Base-by-base conservation (phyloP, 1,284 basidiomycete species). In the Sporisorium sorghi region DNA sequence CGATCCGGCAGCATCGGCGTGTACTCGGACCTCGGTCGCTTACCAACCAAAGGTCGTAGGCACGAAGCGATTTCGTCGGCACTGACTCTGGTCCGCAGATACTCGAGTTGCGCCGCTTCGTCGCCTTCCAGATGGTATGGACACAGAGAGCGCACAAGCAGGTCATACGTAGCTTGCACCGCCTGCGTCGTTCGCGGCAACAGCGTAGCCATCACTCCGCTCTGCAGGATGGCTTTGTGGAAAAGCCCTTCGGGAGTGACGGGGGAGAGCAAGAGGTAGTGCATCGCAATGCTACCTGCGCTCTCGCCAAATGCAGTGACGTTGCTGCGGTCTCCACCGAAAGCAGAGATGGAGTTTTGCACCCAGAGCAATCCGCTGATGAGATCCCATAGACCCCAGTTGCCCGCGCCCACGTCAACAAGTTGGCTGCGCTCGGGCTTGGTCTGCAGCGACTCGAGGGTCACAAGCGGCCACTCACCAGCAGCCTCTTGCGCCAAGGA, bases 381-480 rank as follows among this genome's bases (percentile, higher is more conserved):
- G 73, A 91, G 89, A 81, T 91, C 90, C 33, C 85, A 84, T 74
- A 91, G 88, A 0, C 90, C 90, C 10, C 86, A 88, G 71, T 91
- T 90, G 57, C 75, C 76, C 1, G 72, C 68, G 8, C 54, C 67
- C 15, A 57, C 55, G 2, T 35, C 24, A 26, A 15, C 32, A 10
- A n/a, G 15, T 9, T 35, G 24, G 32, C 12, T 19, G 10, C 19
- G 24, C 12, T 3, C 21, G 10, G 70, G 70, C 51, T 52, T 55
- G 7, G 26, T 33, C 8, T n/a, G 49, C 28, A 74, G 43, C 4
- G 66, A 57, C 4, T 44, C 54, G 9, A 58, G 50, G 21, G 52
- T 44, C 7, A 66, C n/a, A 5, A 75, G 30, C 19, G 73, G 73
- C 63, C 68, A 66, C 6, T 71, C 55, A 1, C 68, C 73, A 11